Evolutionary conservation across 1,139 yeast species (phyloP).

Genomic region (Taphrina communis): DNA sequence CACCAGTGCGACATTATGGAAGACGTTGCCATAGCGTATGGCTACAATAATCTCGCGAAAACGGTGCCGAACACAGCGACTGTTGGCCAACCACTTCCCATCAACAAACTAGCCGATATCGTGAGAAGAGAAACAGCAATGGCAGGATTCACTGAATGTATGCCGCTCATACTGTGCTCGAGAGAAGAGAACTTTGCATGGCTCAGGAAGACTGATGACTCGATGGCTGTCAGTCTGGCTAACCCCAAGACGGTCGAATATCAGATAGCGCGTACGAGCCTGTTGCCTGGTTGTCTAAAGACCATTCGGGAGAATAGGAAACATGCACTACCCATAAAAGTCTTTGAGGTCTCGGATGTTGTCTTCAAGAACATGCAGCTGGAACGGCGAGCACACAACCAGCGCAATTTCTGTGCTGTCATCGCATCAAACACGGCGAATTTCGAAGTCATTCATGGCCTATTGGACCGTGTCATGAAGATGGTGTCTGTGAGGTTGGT

Average conservation of each 20-base stretch:
- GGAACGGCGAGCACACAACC: slow-evolving; percentile 90
- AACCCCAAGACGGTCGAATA: slow-evolving; percentile 97
- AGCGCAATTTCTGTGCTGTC: slow-evolving; percentile 93
- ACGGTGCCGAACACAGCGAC: slow-evolving; percentile 82
- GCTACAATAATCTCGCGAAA: slow-evolving; percentile 77
- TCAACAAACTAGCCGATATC: slow-evolving; percentile 89
- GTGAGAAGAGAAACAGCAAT: slow-evolving; percentile 89
- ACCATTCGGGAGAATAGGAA: slow-evolving; percentile 95
- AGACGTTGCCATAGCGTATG: slow-evolving; percentile 96
- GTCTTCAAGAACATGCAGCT: slow-evolving; percentile 78
- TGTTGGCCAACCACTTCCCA: slow-evolving; percentile 85
- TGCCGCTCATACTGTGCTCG: slow-evolving; percentile 94
- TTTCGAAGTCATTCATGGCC: slow-evolving; percentile 91
- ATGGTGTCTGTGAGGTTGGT: slow-evolving; percentile 72
- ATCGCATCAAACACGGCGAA: slow-evolving; percentile 95
- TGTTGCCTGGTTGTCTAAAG: slow-evolving; percentile 92
- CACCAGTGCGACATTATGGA: slow-evolving; percentile 99
- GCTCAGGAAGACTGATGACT: slow-evolving; percentile 72
- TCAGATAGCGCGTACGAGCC: slow-evolving; percentile 94
- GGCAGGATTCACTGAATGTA: slow-evolving; percentile 93
- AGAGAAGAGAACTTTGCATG: slow-evolving; percentile 95
- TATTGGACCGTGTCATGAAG: slow-evolving; percentile 93
- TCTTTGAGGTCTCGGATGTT: slow-evolving; percentile 94
- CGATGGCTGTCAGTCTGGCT: slow-evolving; percentile 82
- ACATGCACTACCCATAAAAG: slow-evolving; percentile 91